Evolutionary conservation across 768 basidiomycete species (phyloP), one percentile per base, ranked within the genome.

Genomic region (Lentinula lateritia): DNA sequence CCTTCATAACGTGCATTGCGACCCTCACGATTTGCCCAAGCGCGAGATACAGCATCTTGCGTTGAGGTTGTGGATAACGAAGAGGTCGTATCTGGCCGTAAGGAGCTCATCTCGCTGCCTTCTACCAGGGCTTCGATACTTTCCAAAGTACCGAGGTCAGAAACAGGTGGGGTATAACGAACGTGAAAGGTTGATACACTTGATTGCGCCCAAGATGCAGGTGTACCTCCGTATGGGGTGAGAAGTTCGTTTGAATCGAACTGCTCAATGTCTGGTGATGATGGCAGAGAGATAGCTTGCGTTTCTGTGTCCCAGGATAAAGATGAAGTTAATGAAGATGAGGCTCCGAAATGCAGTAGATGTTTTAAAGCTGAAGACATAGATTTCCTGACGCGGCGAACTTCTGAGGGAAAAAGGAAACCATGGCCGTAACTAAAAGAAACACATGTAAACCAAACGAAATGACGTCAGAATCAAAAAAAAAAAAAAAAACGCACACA

Each of bases 71-170:
- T 15, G 23, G 58, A 50, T 13, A 34, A 34, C 12, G 58, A 48
- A 15, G 58, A 34, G 23, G 48, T 66, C 72, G 60, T 64, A 84
- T 89, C 87, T 80, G 90, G 86, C 35, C 80, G 80, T 39, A 92
- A 66, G 67, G 72, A 75, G 9, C 89, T 88, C 89, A 97, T 89
- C 53, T 86, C 83, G 54, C 90, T 93, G 20, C 95, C 96, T 73
- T 98, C 96, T 28, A 98, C 87, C 20, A 98, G 80, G 8, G 94
- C 94, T 72, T 98, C 96, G 28, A 97, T 83, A 67, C 90, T 89
- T 65, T 96, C 82, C 36, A 71, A 71, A 13, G 83, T 77, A 0
- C 84, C 84, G 64, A 96, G 74, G 58, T 88, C 86, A 32, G 81
- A 76, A 2, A 87, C 60, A 1, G 93, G 92, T 1, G 86, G 84